These are phyloP conservation scores for Paraphoma chrysanthemicola DNA, from an alignment of 2,329 filamentous ascomycete species.

Conservation along the genomic window DNA sequence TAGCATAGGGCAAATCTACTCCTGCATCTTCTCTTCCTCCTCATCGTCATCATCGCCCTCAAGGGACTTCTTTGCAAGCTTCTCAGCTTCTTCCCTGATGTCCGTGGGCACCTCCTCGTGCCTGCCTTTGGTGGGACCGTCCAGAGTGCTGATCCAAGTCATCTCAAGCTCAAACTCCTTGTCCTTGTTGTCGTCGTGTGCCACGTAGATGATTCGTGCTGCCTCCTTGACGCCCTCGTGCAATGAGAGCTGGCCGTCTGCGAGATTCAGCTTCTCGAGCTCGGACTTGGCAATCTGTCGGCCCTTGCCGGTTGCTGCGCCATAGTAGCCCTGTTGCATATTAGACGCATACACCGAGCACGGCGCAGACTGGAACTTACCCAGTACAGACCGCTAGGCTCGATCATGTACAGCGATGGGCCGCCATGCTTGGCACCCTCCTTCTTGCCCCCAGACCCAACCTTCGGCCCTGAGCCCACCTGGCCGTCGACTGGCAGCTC, in stretches of 20 bases:
- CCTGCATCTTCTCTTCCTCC: slow-evolving; percentile 91
- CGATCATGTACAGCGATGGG: slow-evolving; percentile 97
- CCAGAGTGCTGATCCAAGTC: slow-evolving; percentile 90
- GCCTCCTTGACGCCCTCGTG: slow-evolving; percentile 94
- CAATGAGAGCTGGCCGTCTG: slow-evolving; percentile 76
- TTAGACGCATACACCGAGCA: slow-evolving; percentile 1
- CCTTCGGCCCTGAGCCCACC: slow-evolving; percentile 80
- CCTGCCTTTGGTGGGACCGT: slow-evolving; percentile 88
- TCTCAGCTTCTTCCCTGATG: slow-evolving; percentile 88
- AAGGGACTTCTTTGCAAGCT: slow-evolving; percentile 86
- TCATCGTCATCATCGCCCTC: slow-evolving; percentile 86
- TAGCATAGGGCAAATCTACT: slow-evolving; percentile 59
- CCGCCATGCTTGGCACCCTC: slow-evolving; percentile 80
- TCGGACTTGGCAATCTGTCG: slow-evolving; percentile 97
- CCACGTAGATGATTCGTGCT: slow-evolving; percentile 94
- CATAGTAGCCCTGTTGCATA: slow-evolving; percentile 81
- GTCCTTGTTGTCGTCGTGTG: slow-evolving; percentile 99
- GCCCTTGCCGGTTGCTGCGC: slow-evolving; percentile 95
- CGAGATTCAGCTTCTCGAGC: slow-evolving; percentile 94
- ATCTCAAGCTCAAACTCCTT: slow-evolving; percentile 99
- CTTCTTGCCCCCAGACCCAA: slow-evolving; percentile 84
- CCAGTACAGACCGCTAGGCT: slow-evolving; percentile 97
- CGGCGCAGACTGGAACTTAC: slow-evolving; percentile 50
- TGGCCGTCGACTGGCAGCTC: slow-evolving; percentile 88
- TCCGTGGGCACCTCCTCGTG: slow-evolving; percentile 94